Evolutionary conservation across 352 stramenopile genomes (phyloP), one percentile per base, ranked within the genome.

Genomic region (Phytophthora capsici): DNA sequence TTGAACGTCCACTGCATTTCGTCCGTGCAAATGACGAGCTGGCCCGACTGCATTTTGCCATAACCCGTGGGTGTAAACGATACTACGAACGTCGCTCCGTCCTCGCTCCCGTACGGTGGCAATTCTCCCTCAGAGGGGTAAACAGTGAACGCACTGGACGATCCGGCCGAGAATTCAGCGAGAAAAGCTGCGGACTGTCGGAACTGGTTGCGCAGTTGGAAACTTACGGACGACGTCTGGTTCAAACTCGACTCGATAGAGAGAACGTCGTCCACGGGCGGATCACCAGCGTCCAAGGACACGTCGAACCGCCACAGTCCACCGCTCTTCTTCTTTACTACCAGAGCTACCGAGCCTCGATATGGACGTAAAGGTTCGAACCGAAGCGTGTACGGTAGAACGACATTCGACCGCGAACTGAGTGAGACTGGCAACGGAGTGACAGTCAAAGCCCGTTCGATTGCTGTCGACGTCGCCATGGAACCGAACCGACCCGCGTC

Each of bases 1-100:
- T 96, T 90, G 73, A 97, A 98, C 36, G 86, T 96, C 92, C 92
- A 98, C 71, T 96, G 90, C 88, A 96, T 96, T 44, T 97, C 90
- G 40, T 96, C 88, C 0, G 92, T 98, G 22, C 75, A 41, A 34
- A 98, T 95, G 16, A 97, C 58, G 16, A 98, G 77, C 40, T 94
- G 87, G 0, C 88, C 93, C 0, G 83, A 94, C 64, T 95, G 84
- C 76, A 94, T 92, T 55, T 96, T 96, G 46, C 93, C 93, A 57
- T 98, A 98, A 7, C 93, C 93, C 5, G 80, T 96, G 0, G 93
- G 93, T 10, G 90, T 91, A 65, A 98, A 98, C 10, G 89, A 95
- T 0, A 98, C 85, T 1, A 94, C 77, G 60, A 98, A 97, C 5
- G 71, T 59, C 17, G 80, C 73, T 0, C 87, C 89, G 2, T 97